Evolutionary conservation across 108 stramenopile genomes (phyloP).

Genomic region (Aurantiochytrium sp.): DNA sequence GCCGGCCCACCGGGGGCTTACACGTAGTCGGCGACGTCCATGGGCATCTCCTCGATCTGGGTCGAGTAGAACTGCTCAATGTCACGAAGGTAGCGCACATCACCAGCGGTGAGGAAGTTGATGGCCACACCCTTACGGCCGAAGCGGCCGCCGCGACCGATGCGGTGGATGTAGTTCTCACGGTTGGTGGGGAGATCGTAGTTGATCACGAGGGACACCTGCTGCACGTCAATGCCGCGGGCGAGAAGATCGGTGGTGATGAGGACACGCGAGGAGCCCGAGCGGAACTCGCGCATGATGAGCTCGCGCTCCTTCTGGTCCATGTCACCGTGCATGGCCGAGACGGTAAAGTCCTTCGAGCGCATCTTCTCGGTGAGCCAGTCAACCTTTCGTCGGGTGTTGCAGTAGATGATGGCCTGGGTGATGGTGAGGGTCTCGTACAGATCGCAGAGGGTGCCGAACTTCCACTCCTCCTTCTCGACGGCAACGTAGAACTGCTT

Average conservation of each 20-base stretch:
- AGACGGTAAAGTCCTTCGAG: slow-evolving; percentile 94
- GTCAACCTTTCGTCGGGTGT: slow-evolving; percentile 98
- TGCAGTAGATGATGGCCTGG: slow-evolving; percentile 99
- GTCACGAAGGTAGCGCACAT: slow-evolving; percentile 96
- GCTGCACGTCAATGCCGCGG: slow-evolving; percentile 87
- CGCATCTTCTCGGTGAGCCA: slow-evolving; percentile 97
- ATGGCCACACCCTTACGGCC: slow-evolving; percentile 99
- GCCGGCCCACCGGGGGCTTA: neutral
- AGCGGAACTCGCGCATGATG: slow-evolving; percentile 99
- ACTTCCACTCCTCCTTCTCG: slow-evolving; percentile 97
- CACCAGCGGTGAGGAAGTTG: slow-evolving; percentile 95
- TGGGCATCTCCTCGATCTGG: slow-evolving; percentile 90
- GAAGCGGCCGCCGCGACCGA: slow-evolving; percentile 97
- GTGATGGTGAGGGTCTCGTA: slow-evolving; percentile 99
- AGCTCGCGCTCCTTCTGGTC: slow-evolving; percentile 98
- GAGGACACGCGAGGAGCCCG: slow-evolving; percentile 96
- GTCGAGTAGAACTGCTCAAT: slow-evolving; percentile 99
- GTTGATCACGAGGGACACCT: slow-evolving; percentile 99
- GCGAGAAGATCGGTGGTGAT: slow-evolving; percentile 93
- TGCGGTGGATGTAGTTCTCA: slow-evolving; percentile 99
- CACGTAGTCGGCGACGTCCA: slow-evolving; percentile 23
- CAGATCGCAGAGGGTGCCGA: slow-evolving; percentile 97
- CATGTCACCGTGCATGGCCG: slow-evolving; percentile 99
- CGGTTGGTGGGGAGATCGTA: slow-evolving; percentile 99
- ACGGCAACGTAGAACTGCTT: slow-evolving; percentile 99